Evolutionary conservation across 495 filamentous ascomycete genomes (phyloP).

Genomic region (Talaromyces nanjingensis): DNA sequence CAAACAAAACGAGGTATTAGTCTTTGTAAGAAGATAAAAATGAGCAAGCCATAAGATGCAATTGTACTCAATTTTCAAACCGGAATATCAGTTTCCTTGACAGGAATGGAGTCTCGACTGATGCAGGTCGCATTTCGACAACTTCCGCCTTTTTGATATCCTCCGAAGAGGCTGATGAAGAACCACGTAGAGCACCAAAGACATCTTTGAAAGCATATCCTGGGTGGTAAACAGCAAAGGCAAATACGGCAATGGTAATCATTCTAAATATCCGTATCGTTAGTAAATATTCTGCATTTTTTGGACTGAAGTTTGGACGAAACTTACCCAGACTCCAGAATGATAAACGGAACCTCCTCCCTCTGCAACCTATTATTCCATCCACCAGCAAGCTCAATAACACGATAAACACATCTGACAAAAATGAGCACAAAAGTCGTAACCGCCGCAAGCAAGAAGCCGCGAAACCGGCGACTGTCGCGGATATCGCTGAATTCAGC

Average conservation of each 20-base stretch:
- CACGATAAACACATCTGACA: slow-evolving; percentile 54
- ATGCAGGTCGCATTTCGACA: background rate
- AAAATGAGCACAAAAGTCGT: slow-evolving; percentile 44
- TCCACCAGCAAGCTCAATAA: slow-evolving; percentile 55
- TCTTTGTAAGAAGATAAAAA: background rate
- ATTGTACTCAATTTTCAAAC: background rate
- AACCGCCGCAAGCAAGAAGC: slow-evolving; percentile 34
- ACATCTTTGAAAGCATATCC: background rate
- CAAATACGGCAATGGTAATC: background rate
- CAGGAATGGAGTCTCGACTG: background rate
- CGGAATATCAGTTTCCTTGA: background rate
- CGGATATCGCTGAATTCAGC: background rate
- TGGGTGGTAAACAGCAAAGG: background rate
- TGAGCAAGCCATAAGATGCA: background rate
- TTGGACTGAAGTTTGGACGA: too few relatives aligned
- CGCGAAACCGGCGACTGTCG: slow-evolving; percentile 23
- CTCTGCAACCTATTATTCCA: slow-evolving; percentile 50
- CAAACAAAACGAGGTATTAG: background rate
- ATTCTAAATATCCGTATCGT: background rate
- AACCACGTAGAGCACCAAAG: background rate
- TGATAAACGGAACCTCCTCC: slow-evolving; percentile 56
- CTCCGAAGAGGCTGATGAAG: background rate
- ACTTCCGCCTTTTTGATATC: background rate
- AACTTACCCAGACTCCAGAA: slow-evolving; percentile 42
- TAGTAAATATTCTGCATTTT: background rate